Base-by-base conservation (phyloP, 2,329 filamentous ascomycete species). In the Myrmaecium sp. region DNA sequence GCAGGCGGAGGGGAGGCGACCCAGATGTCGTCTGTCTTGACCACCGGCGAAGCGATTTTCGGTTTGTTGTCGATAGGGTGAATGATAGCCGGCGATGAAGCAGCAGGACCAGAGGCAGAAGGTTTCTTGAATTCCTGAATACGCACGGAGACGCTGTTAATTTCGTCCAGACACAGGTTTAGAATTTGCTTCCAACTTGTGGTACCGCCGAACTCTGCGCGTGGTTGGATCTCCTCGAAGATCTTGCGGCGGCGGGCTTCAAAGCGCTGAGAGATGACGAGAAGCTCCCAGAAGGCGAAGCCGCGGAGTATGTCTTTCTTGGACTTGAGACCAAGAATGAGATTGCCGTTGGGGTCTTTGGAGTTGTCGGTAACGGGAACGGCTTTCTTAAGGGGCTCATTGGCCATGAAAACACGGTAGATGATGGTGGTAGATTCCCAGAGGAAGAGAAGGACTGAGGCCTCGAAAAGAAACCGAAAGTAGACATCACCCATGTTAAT, bases 201-300 rank as follows among this genome's bases (percentile, higher is more conserved):
- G 1, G 80, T 66, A 0, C 77, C 81, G 23, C 75, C 77, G 33
- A 93, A 79, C 39, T 95, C 86, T n/a, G n/a, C n/a, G n/a, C n/a
- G n/a, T n/a, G n/a, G n/a, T n/a, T n/a, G n/a, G 34, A 92, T 81
- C 39, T 92, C 83, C 31, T 74, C 70, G 51, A 80, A 94, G 29
- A 95, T 81, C 12, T 71, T 69, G 48, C 76, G 79, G 27, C 86
- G 69, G 17, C 83, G 72, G n/a, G 70, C 64, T 10, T 74, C 64
- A 35, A 78, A 84, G 28, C 70, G 66, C 30, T 76, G 67, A 19
- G 79, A 74, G 38, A 94, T 92, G 30, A 80, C 64, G 16, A 72
- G 70, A 15, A 94, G 60, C 45, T 95, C 86, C 84, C 84, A 93
- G 51, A 92, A 77, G 10, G 86, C 84, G 48, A 91, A 92, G 1